Percentiles rank a stretch among this genome's conserved stretches.
Conservation (phyloP, 2,329 filamentous ascomycete genomes). For the Diaporthe longicolla region DNA sequence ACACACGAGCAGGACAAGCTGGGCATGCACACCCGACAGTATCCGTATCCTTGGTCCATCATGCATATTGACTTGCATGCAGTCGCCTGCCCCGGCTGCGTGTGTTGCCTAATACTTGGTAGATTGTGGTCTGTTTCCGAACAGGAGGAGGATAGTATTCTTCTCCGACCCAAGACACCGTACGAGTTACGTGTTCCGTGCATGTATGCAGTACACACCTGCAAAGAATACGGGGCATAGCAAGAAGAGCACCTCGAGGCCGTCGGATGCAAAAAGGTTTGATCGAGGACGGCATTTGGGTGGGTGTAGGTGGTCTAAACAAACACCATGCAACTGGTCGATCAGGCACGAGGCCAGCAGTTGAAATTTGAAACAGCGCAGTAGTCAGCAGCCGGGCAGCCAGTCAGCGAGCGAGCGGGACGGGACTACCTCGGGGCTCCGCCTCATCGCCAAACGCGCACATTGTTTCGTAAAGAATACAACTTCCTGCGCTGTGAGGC, state of each 20-base stretch:
- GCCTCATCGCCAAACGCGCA: constrained; percentile 33
- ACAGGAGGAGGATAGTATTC: neutral
- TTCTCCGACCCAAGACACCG: neutral
- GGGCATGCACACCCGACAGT: neutral
- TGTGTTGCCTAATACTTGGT: neutral
- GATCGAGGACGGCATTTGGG: neutral
- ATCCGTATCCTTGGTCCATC: constrained; percentile 12
- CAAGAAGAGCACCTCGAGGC: neutral
- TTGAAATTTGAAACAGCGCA: constrained; percentile 20
- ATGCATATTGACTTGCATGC: constrained; percentile 19
- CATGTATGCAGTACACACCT: neutral
- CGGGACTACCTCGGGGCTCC: constrained; percentile 34
- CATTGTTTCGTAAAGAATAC: constrained; percentile 32
- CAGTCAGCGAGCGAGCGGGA: neutral
- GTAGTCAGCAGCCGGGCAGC: constrained; percentile 4
- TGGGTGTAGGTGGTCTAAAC: neutral
- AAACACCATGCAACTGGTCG: neutral
- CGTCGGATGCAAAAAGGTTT: neutral
- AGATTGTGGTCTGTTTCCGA: constrained; percentile 6
- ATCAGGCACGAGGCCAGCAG: neutral
- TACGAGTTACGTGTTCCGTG: too few relatives aligned
- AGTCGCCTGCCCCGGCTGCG: neutral
- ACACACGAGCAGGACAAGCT: neutral
- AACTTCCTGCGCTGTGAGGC: constrained; percentile 17
- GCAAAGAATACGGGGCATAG: neutral